These are phyloP conservation scores for Exophiala oligosperma DNA, from an alignment of 2,329 filamentous ascomycete species.

Conservation along the genomic window DNA sequence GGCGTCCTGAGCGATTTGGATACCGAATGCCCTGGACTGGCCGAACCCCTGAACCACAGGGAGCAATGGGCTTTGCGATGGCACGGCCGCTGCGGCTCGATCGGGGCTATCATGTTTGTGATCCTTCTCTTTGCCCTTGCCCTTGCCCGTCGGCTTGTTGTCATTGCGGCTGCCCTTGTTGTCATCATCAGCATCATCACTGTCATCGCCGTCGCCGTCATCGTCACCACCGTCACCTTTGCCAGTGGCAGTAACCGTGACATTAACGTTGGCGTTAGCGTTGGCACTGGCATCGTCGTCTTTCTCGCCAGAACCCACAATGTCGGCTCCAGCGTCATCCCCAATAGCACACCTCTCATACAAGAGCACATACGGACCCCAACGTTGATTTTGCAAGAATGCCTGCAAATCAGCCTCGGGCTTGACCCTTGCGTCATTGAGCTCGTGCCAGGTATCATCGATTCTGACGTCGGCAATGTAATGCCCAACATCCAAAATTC, in stretches of 20 bases:
- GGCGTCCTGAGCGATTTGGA: no score
- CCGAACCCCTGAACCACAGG: no score
- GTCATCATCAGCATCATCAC: not conserved
- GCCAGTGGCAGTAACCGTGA: not conserved
- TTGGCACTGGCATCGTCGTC: not conserved
- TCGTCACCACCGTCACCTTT: not conserved
- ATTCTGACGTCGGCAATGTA: slow-evolving; percentile 6
- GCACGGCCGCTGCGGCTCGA: no score
- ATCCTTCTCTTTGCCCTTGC: not conserved
- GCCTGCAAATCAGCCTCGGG: not conserved
- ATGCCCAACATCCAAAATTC: slow-evolving; percentile 5
- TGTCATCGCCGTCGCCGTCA: not conserved
- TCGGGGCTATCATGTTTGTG: not conserved
- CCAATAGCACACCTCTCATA: slow-evolving; percentile 10
- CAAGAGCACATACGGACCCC: slow-evolving; percentile 20
- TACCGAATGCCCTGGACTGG: no score
- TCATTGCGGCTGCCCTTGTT: not conserved
- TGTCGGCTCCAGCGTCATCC: not conserved
- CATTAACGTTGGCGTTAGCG: not conserved
- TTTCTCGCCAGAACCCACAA: not conserved
- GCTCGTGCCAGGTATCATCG: slow-evolving; percentile 6
- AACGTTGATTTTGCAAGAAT: not conserved
- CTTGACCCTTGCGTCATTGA: slow-evolving; percentile 7
- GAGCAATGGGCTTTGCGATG: no score
- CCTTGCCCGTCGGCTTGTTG: not conserved